These are phyloP conservation scores for Volvox reticuliferus DNA, from an alignment of 139 green algal genomes.

Conservation along the genomic window DNA sequence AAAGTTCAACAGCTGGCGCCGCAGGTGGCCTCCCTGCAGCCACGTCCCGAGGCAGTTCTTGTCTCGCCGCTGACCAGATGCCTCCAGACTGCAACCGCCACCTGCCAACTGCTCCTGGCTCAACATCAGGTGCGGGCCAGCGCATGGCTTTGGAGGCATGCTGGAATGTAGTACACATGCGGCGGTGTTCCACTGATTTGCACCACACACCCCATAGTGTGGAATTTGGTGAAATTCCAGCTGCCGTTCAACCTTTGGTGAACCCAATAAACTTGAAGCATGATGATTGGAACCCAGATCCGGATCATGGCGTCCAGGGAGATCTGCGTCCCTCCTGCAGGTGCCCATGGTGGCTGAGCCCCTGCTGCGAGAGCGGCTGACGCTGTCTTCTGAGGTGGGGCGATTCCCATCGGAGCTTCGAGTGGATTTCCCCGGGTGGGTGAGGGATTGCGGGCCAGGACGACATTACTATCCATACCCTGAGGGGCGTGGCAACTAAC, in stretches of 20 bases:
- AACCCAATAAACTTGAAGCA: too few species aligned
- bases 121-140: not conserved
- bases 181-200: not conserved
- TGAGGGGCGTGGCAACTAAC: not conserved
- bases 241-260: too few species aligned
- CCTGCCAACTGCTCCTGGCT: not conserved
- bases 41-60: constrained; percentile 7
- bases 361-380: constrained; percentile 24
- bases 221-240: not conserved
- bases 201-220: too few species aligned
- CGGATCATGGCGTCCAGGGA: not conserved
- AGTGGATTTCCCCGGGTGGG: constrained; percentile 5
- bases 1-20: not conserved
- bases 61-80: constrained; percentile 15
- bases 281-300: too few species aligned
- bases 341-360: constrained; percentile 34
- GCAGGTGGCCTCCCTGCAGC: constrained; percentile 16
- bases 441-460: not conserved
- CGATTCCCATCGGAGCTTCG: not conserved
- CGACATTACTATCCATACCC: too few species aligned
- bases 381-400: constrained; percentile 29
- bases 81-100: constrained; percentile 8
- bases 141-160: not conserved
- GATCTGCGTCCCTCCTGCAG: not conserved
- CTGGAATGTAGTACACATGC: not conserved